phyloP scores from a whole-genome alignment of 2,329 filamentous ascomycete genomes.

The Paecilomyces dactylethromorphus region DNA sequence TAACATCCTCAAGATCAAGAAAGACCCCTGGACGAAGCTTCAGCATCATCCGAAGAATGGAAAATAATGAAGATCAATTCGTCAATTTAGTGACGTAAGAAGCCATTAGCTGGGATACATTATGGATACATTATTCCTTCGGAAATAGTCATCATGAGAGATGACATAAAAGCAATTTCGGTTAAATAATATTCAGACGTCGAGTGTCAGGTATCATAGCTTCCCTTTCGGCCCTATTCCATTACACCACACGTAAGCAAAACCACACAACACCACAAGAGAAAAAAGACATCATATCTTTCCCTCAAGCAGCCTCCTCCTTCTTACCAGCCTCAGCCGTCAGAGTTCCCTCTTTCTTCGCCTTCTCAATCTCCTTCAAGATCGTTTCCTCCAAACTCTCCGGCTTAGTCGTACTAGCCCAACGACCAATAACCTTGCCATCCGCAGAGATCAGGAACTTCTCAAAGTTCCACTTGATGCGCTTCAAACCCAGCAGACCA shows the following conservation, averaged over 20 bases:
- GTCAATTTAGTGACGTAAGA: background rate
- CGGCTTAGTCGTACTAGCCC: conserved; percentile 84
- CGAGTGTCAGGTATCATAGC: background rate
- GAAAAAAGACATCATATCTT: background rate
- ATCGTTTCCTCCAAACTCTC: conserved; percentile 71
- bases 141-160: background rate
- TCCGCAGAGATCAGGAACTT: conserved; percentile 89
- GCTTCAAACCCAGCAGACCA: conserved; percentile 79
- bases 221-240: background rate
- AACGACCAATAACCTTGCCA: conserved; percentile 76
- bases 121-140: background rate
- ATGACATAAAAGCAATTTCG: background rate
- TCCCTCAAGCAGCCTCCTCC: background rate
- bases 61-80: background rate
- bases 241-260: background rate
- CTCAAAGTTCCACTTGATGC: conserved; percentile 99
- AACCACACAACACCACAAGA: background rate
- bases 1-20: background rate
- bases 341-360: conserved; percentile 30
- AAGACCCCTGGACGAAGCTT: no score
- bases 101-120: background rate
- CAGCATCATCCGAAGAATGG: no score
- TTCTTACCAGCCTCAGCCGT: background rate
- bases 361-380: conserved; percentile 63
- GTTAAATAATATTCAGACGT: background rate